Evolutionary conservation across 176 grass and related monocot genomes (phyloP).

Genomic region (Carex scoparia): DNA sequence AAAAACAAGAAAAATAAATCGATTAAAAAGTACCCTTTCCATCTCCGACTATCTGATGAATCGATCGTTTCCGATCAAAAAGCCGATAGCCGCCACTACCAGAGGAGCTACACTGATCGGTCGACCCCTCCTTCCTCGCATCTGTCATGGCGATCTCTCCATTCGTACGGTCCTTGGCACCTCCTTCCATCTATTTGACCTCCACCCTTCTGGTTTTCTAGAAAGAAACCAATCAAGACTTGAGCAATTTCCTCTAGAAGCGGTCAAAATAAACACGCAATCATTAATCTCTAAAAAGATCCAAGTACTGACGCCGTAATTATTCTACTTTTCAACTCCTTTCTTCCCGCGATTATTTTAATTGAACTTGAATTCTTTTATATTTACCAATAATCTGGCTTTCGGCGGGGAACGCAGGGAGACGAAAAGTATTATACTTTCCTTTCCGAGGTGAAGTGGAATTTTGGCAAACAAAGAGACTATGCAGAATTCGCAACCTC

Average conservation of each 20-base stretch:
- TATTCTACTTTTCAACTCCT: neutral
- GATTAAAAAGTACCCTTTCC: slow-evolving; percentile 46
- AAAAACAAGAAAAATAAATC: neutral
- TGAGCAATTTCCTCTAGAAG: neutral
- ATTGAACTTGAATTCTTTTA: neutral
- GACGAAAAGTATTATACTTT: neutral
- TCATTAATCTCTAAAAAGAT: neutral
- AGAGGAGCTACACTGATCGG: slow-evolving; percentile 55
- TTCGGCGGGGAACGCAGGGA: neutral
- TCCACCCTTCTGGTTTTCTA: neutral
- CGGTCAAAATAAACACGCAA: slow-evolving; percentile 20
- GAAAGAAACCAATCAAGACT: slow-evolving; percentile 4
- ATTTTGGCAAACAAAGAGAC: neutral
- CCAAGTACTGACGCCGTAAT: neutral
- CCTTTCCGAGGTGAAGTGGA: neutral
- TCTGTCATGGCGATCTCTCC: slow-evolving; percentile 40
- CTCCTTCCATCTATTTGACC: slow-evolving; percentile 16
- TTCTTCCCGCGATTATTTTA: neutral
- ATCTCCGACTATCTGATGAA: slow-evolving; percentile 77
- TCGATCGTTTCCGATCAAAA: slow-evolving; percentile 46
- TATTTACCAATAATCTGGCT: neutral
- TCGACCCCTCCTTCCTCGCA: neutral
- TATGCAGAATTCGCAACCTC: no score
- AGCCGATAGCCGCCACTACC: slow-evolving; percentile 18
- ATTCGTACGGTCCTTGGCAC: slow-evolving; percentile 26